A percentile compares a stretch with the other conserved stretches of the same genome.
Conservation (phyloP, 1,284 basidiomycete genomes). For the Afroboletus lepidellus region DNA sequence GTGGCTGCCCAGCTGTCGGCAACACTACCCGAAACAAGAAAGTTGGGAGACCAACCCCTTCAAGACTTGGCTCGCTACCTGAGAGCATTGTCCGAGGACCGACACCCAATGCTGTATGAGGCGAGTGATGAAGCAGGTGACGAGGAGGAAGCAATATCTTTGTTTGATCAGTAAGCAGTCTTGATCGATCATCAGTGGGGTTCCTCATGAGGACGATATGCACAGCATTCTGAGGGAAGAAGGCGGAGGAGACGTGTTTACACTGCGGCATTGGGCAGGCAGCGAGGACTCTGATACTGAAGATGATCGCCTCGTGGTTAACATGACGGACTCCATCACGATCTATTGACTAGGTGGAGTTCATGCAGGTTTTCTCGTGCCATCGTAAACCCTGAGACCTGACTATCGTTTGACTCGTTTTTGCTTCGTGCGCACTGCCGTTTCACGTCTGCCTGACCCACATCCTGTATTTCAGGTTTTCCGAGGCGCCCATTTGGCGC, state of each 20-base stretch:
- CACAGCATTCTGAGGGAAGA: constrained; percentile 49
- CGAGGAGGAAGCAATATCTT: constrained; percentile 42
- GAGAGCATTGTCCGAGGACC: constrained; percentile 33
- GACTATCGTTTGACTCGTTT: constrained; percentile 9
- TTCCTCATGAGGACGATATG: constrained; percentile 6
- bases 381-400: constrained; percentile 13
- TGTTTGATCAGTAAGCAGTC: constrained; percentile 51
- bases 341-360: constrained; percentile 9
- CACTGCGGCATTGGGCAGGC: constrained; percentile 35
- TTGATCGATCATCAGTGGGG: constrained; percentile 8
- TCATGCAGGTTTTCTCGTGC: constrained; percentile 8
- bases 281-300: constrained; percentile 28
- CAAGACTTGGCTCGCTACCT: constrained; percentile 36
- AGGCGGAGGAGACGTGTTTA: constrained; percentile 50
- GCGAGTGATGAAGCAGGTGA: constrained; percentile 38
- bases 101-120: constrained; percentile 27
- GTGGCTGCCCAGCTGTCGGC: constrained; percentile 42
- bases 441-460: neutral
- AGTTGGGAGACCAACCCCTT: constrained; percentile 32
- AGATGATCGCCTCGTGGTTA: constrained; percentile 23
- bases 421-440: neutral
- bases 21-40: constrained; percentile 50
- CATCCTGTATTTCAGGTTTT: neutral
- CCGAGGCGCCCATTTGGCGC: constrained; percentile 8
- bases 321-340: constrained; percentile 22